Conservation (phyloP, 345 rosid genomes). For the Citrus sp. region DNA sequence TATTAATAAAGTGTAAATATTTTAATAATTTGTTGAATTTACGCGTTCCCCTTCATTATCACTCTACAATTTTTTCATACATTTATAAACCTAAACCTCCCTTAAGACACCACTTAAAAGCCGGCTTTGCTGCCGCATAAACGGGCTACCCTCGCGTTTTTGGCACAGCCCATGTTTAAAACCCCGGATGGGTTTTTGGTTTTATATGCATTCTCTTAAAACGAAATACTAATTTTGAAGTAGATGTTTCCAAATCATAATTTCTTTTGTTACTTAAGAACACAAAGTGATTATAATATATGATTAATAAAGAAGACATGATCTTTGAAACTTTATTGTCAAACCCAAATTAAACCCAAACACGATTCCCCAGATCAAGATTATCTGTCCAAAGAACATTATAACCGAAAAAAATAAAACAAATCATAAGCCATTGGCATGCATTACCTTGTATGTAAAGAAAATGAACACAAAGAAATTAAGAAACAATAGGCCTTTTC, state of each 20-base stretch:
- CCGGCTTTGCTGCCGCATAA: slow-evolving; percentile 71
- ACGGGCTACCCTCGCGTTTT: slow-evolving; percentile 57
- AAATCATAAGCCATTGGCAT: background rate
- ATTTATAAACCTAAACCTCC: background rate
- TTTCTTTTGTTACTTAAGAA: slow-evolving; percentile 10
- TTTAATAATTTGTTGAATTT: slow-evolving; percentile 1
- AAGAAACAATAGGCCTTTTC: slow-evolving; percentile 27
- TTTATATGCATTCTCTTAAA: too few relatives aligned
- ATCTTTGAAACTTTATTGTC: background rate
- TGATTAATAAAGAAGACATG: background rate
- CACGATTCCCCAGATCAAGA: slow-evolving; percentile 19
- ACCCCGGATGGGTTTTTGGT: background rate
- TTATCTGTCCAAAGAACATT: background rate
- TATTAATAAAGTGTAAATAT: slow-evolving; percentile 33
- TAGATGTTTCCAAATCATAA: background rate
- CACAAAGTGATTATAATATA: background rate
- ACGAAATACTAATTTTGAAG: background rate
- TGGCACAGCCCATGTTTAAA: slow-evolving; percentile 31
- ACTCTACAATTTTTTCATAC: background rate
- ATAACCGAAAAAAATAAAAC: background rate
- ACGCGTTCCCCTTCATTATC: slow-evolving; percentile 28
- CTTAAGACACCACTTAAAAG: slow-evolving; percentile 38
- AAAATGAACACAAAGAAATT: slow-evolving; percentile 19
- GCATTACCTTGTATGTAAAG: slow-evolving; percentile 29
- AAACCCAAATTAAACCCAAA: slow-evolving; percentile 13